These are phyloP conservation scores for Meira miltonrushii DNA, from an alignment of 1,284 basidiomycete species.

Conservation along the genomic window DNA sequence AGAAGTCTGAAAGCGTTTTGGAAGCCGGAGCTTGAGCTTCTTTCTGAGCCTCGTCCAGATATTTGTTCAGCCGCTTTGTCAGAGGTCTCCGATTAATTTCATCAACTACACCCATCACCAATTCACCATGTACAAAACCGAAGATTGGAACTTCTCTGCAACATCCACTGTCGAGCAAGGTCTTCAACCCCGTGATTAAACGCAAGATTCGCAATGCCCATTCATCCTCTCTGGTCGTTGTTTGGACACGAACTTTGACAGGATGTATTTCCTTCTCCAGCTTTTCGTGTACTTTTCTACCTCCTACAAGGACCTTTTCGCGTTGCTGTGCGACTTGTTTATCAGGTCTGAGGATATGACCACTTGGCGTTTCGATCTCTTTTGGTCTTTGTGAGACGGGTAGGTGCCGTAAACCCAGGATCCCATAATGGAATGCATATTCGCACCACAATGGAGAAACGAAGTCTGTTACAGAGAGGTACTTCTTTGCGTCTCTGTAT, in stretches of 20 bases:
- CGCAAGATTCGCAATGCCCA: slow-evolving; percentile 65
- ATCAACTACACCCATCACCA: slow-evolving; percentile 45
- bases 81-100: slow-evolving; percentile 26
- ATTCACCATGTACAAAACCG: slow-evolving; percentile 32
- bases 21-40: neutral
- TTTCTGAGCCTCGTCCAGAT: neutral
- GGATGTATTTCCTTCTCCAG: slow-evolving; percentile 71
- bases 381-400: slow-evolving; percentile 29
- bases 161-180: slow-evolving; percentile 13
- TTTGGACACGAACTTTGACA: slow-evolving; percentile 59
- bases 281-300: slow-evolving; percentile 65
- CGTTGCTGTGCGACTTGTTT: slow-evolving; percentile 17
- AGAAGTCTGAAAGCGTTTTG: no score
- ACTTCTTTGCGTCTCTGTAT: neutral
- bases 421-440: slow-evolving; percentile 36
- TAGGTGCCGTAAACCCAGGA: slow-evolving; percentile 34
- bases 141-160: slow-evolving; percentile 42
- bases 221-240: slow-evolving; percentile 62
- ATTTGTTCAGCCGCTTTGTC: neutral
- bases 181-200: slow-evolving; percentile 13
- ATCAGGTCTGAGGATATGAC: slow-evolving; percentile 23
- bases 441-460: slow-evolving; percentile 48
- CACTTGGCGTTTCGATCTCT: slow-evolving; percentile 33
- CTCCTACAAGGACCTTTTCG: slow-evolving; percentile 23
- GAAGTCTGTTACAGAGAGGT: slow-evolving; percentile 39